These are phyloP conservation scores for Sordariomycetes sp. DNA, from an alignment of 2,329 filamentous ascomycete genomes.

Conservation along the genomic window DNA sequence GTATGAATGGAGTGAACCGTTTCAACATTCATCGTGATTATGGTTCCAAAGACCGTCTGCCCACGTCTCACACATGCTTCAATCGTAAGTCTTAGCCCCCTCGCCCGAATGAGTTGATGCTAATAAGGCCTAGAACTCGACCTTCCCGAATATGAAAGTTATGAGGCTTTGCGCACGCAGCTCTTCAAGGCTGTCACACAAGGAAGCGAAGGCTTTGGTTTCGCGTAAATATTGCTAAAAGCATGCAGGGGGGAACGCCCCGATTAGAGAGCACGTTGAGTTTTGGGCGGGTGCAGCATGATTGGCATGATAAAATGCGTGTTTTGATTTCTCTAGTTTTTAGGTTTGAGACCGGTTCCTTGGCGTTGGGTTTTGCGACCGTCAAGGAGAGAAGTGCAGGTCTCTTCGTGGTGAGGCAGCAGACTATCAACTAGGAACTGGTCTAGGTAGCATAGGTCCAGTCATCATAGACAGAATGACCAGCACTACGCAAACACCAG, in stretches of 20 bases:
- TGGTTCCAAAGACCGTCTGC: constrained; percentile 89
- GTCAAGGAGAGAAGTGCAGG: constrained; percentile 11
- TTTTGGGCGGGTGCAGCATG: too few species aligned
- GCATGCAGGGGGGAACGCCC: too few species aligned
- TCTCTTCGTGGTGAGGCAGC: too few species aligned
- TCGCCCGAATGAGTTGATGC: constrained; percentile 19
- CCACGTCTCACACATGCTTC: constrained; percentile 97
- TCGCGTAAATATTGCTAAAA: constrained; percentile 60
- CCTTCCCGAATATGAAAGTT: constrained; percentile 94
- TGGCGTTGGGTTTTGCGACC: neutral
- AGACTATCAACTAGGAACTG: too few species aligned
- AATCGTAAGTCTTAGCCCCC: constrained; percentile 67
- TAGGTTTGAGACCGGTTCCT: neutral
- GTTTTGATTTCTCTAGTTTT: constrained; percentile 2
- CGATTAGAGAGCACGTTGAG: too few species aligned
- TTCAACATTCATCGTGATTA: constrained; percentile 99
- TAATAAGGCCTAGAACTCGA: constrained; percentile 69
- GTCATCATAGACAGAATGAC: too few species aligned
- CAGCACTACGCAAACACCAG: too few species aligned
- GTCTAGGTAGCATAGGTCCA: constrained; percentile 1
- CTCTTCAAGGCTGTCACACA: constrained; percentile 95
- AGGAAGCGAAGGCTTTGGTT: constrained; percentile 94
- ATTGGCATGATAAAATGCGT: neutral
- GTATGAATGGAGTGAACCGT: constrained; percentile 95
- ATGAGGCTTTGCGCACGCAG: constrained; percentile 80